A percentile compares a stretch with the other conserved stretches of the same genome.
These are phyloP conservation scores for Pythium sp. DNA, from an alignment of 352 stramenopile species.

Conservation along the genomic window DNA sequence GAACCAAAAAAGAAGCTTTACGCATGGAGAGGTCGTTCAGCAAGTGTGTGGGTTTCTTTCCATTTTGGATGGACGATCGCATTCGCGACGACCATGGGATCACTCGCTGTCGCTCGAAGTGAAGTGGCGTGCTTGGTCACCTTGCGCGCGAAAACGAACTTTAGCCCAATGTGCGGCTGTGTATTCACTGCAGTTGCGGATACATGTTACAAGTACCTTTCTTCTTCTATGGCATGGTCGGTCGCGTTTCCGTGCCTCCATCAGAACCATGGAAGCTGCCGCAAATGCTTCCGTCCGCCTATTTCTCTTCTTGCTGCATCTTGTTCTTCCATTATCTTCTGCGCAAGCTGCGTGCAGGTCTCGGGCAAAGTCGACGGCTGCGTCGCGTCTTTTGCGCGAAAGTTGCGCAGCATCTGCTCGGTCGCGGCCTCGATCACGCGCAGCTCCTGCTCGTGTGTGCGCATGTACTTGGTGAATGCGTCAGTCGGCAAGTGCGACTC, in stretches of 20 bases:
- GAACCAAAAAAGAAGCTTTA: too few species aligned
- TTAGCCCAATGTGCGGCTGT: too few species aligned
- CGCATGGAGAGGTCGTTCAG: too few species aligned
- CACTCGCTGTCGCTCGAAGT: too few species aligned
- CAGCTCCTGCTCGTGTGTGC: conserved; percentile 54
- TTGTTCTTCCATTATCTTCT: conserved; percentile 19
- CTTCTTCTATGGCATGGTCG: background rate
- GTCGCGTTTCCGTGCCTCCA: background rate
- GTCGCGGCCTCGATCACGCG: conserved; percentile 48
- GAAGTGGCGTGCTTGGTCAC: too few species aligned
- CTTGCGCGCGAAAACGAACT: too few species aligned
- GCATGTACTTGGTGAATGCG: conserved; percentile 61
- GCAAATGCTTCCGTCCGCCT: conserved; percentile 10
- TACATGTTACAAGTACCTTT: too few species aligned
- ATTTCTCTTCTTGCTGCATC: conserved; percentile 16
- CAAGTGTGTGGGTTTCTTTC: too few species aligned
- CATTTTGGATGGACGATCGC: too few species aligned
- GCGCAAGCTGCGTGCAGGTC: conserved; percentile 28
- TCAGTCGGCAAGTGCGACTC: conserved; percentile 53
- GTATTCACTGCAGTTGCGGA: too few species aligned
- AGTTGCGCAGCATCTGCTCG: conserved; percentile 57
- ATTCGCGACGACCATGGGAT: too few species aligned
- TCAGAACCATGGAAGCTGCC: conserved; percentile 54
- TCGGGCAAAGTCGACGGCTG: conserved; percentile 29
- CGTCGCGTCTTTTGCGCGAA: conserved; percentile 36